These are phyloP conservation scores for Peziza echinospora DNA, from an alignment of 495 filamentous ascomycete species.

Conservation along the genomic window DNA sequence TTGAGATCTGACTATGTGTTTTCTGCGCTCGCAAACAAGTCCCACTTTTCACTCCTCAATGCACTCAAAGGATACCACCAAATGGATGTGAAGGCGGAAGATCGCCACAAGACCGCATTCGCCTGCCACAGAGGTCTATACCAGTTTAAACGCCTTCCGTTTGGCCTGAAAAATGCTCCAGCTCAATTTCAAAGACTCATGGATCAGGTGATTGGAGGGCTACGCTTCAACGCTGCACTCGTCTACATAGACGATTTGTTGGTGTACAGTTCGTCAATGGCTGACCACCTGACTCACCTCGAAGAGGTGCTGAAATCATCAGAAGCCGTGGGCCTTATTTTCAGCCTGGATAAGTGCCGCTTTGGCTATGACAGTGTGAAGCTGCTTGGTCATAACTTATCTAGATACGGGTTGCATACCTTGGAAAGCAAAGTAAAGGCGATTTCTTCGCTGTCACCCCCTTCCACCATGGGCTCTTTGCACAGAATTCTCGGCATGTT, in stretches of 20 bases:
- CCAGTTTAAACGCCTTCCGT: no score
- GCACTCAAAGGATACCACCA: background rate
- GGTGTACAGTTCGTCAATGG: background rate
- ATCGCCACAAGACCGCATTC: background rate
- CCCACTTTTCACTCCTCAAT: background rate
- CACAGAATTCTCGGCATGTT: conserved; percentile 4
- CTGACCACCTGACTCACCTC: background rate
- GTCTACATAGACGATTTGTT: conserved; percentile 3
- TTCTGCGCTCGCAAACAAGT: background rate
- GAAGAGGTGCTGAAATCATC: background rate
- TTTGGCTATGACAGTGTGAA: background rate
- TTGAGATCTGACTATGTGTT: background rate
- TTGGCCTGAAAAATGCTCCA: conserved; percentile 1
- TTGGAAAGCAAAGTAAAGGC: conserved; percentile 1
- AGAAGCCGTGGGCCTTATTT: background rate
- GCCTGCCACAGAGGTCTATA: background rate
- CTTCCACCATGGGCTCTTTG: background rate
- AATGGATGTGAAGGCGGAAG: background rate
- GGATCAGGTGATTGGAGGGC: background rate
- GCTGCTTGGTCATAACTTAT: background rate
- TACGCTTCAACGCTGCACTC: conserved; percentile 1
- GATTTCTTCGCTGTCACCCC: background rate
- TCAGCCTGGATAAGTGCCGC: background rate
- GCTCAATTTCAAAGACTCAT: conserved; percentile 3
- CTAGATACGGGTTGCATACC: background rate